Evolutionary conservation across 1,284 basidiomycete species (phyloP).

Genomic region (Afroboletus lepidellus): DNA sequence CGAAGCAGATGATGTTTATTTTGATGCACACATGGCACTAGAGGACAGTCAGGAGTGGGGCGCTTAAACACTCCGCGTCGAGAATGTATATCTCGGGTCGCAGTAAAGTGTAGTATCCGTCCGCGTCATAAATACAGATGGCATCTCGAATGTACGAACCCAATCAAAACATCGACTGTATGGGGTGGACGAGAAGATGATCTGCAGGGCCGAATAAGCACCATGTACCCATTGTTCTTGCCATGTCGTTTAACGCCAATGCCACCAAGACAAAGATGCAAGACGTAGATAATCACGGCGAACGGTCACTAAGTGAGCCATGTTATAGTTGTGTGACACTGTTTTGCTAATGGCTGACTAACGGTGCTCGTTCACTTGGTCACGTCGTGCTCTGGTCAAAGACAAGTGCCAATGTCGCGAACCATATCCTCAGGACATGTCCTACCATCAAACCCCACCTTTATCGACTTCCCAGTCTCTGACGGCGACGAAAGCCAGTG

Average conservation of each 20-base stretch:
- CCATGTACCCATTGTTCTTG: conserved; percentile 40
- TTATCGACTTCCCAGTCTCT: conserved; percentile 55
- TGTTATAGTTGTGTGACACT: too few species aligned
- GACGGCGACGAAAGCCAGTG: conserved; percentile 56
- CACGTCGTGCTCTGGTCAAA: too few species aligned
- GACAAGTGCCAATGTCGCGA: conserved; percentile 37
- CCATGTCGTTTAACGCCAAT: conserved; percentile 68
- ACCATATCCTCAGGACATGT: conserved; percentile 28
- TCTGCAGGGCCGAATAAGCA: conserved; percentile 46
- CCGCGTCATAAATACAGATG: too few species aligned
- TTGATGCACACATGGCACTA: neutral
- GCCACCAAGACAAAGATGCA: conserved; percentile 42
- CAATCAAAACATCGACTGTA: conserved; percentile 58
- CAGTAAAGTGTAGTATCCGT: too few species aligned
- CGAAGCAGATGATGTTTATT: neutral
- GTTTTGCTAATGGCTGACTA: conserved; percentile 17
- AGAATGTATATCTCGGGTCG: neutral
- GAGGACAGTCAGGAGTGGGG: conserved; percentile 13
- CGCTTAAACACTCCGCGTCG: neutral
- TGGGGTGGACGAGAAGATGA: conserved; percentile 45
- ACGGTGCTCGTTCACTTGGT: conserved; percentile 1
- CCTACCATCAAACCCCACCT: conserved; percentile 52
- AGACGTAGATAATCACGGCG: conserved; percentile 67
- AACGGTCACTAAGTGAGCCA: neutral
- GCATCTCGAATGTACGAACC: conserved; percentile 38